These are phyloP conservation scores for Tylopilus plumbeoviolaceoides DNA, from an alignment of 768 basidiomycete species.

Conservation along the genomic window DNA sequence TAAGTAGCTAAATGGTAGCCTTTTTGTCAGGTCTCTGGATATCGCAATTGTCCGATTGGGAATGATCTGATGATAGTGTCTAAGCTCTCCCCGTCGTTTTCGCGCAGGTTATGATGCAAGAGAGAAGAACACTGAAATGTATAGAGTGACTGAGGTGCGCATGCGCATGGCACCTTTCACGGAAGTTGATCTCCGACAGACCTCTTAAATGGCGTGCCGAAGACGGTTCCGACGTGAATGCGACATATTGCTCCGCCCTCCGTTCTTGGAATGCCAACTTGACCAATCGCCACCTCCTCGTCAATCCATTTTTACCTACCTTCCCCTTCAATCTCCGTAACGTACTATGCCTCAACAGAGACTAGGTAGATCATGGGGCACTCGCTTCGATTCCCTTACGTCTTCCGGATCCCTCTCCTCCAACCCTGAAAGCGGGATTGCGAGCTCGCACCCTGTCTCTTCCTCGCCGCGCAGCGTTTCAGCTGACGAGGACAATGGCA, in stretches of 20 bases:
- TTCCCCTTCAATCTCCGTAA: constrained; percentile 11
- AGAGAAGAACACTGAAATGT: constrained; percentile 27
- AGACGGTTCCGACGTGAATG: constrained; percentile 11
- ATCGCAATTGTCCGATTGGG: constrained; percentile 4
- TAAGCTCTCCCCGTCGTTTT: constrained; percentile 23
- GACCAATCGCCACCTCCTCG: constrained; percentile 12
- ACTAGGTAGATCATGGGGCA: constrained; percentile 58
- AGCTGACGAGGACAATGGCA: constrained; percentile 30
- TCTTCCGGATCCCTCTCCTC: constrained; percentile 46
- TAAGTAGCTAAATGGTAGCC: constrained; percentile 19
- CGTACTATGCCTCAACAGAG: constrained; percentile 44
- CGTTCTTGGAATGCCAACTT: constrained; percentile 21
- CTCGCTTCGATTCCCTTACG: constrained; percentile 64
- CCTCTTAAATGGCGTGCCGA: constrained; percentile 12
- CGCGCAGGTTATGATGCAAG: constrained; percentile 22
- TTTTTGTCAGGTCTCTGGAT: constrained; percentile 14
- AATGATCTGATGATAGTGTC: constrained; percentile 12
- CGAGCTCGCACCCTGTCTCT: constrained; percentile 8
- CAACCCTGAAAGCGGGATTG: constrained; percentile 20
- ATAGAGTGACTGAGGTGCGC: constrained; percentile 18
- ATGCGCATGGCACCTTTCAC: constrained; percentile 19
- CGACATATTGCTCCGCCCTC: constrained; percentile 16
- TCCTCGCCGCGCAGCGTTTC: constrained; percentile 14
- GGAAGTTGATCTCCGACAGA: constrained; percentile 27
- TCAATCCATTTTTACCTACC: constrained; percentile 19